These are phyloP conservation scores for Candida insectorum DNA, from an alignment of 805 yeast genomes.

Conservation along the genomic window DNA sequence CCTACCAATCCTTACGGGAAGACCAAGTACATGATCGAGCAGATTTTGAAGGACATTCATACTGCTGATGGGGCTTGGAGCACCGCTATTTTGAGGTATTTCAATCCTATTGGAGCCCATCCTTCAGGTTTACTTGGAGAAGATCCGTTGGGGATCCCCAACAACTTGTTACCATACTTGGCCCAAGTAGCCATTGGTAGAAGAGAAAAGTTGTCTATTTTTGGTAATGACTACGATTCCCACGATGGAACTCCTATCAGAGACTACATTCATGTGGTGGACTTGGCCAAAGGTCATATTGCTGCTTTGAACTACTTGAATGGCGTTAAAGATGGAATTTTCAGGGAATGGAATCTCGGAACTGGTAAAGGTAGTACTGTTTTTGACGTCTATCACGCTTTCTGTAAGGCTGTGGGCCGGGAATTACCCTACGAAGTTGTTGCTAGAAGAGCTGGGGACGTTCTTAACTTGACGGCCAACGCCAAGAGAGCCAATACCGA, in stretches of 20 bases:
- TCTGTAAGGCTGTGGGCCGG: constrained; percentile 61
- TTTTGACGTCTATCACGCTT: constrained; percentile 63
- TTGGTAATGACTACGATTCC: constrained; percentile 68
- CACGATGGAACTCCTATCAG: constrained; percentile 80
- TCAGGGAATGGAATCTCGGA: constrained; percentile 80
- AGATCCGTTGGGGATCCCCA: constrained; percentile 75
- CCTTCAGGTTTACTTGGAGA: constrained; percentile 79
- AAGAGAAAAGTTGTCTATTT: constrained; percentile 61
- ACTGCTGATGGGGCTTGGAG: constrained; percentile 44
- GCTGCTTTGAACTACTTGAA: constrained; percentile 61
- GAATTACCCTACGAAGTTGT: constrained; percentile 63
- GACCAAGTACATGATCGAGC: constrained; percentile 66
- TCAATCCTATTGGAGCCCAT: constrained; percentile 85
- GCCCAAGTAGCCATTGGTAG: constrained; percentile 78
- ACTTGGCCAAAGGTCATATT: constrained; percentile 73
- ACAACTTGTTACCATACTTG: constrained; percentile 69
- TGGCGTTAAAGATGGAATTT: constrained; percentile 43
- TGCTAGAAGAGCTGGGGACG: constrained; percentile 74
- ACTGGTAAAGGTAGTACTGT: constrained; percentile 81
- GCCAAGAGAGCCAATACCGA: constrained; percentile 65
- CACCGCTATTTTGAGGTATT: constrained; percentile 67
- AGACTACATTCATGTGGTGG: constrained; percentile 79
- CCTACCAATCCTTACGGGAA: constrained; percentile 79
- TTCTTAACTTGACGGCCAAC: constrained; percentile 68
- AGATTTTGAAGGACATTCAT: constrained; percentile 53